Conservation (phyloP, 768 basidiomycete species). For the Cyclocybe cylindracea region DNA sequence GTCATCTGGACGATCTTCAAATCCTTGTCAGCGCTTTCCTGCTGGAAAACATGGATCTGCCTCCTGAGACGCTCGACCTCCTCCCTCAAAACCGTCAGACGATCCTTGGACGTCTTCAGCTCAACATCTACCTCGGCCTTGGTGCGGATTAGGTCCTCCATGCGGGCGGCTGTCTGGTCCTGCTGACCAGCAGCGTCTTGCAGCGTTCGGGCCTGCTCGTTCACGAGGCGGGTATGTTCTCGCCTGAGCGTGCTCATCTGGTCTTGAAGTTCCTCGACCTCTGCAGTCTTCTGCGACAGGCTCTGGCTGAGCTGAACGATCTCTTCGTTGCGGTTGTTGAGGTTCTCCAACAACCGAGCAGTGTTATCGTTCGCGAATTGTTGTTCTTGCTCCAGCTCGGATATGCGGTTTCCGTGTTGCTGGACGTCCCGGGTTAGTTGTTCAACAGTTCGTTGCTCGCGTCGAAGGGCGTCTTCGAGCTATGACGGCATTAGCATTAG, state of each 20-base stretch:
- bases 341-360: conserved; percentile 55
- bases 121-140: conserved; percentile 60
- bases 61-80: conserved; percentile 61
- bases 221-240: conserved; percentile 51
- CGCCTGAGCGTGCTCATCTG: conserved; percentile 55
- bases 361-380: conserved; percentile 55
- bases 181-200: conserved; percentile 49
- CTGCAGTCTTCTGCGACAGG: conserved; percentile 48
- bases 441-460: conserved; percentile 53
- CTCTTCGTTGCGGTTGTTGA: conserved; percentile 59
- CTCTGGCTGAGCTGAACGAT: conserved; percentile 47
- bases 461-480: conserved; percentile 56
- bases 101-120: conserved; percentile 47
- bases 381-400: conserved; percentile 54
- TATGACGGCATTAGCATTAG: conserved; percentile 20
- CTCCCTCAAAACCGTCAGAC: conserved; percentile 47
- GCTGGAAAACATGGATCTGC: conserved; percentile 71
- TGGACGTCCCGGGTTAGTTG: conserved; percentile 47
- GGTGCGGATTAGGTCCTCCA: conserved; percentile 52
- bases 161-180: conserved; percentile 42
- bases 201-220: conserved; percentile 48
- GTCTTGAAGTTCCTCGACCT: conserved; percentile 54
- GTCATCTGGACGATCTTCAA: conserved; percentile 73
- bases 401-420: conserved; percentile 53
- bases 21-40: conserved; percentile 84